Conservation (phyloP, 306 rosid species). For the Albizia julibrissin region DNA sequence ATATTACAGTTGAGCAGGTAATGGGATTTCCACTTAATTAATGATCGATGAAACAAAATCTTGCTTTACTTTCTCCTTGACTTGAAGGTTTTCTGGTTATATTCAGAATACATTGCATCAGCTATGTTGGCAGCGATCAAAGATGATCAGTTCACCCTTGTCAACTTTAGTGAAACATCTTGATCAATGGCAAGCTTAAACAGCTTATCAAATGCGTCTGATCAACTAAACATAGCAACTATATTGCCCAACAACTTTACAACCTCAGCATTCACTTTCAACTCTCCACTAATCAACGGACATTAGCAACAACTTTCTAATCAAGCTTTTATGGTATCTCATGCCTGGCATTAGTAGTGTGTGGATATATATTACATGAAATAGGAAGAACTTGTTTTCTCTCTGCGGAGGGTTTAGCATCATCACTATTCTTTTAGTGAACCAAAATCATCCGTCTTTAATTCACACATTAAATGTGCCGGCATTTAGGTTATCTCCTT, state of each 20-base stretch:
- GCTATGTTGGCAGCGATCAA: slow-evolving; percentile 98
- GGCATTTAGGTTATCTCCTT: not conserved
- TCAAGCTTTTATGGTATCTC: slow-evolving; percentile 91
- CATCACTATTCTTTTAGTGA: not conserved
- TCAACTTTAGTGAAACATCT: slow-evolving; percentile 96
- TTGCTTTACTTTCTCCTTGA: slow-evolving; percentile 58
- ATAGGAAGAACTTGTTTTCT: not conserved
- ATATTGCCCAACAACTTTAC: slow-evolving; percentile 94
- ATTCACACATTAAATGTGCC: not conserved
- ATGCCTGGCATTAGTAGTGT: slow-evolving; percentile 65
- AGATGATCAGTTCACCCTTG: slow-evolving; percentile 95
- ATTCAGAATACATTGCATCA: slow-evolving; percentile 94
- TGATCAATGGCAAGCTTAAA: slow-evolving; percentile 96
- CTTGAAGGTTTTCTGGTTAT: slow-evolving; percentile 91
- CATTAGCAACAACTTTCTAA: slow-evolving; percentile 95
- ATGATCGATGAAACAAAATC: slow-evolving; percentile 32
- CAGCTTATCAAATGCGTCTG: slow-evolving; percentile 92
- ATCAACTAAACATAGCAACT: slow-evolving; percentile 98
- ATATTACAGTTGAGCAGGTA: slow-evolving; percentile 96
- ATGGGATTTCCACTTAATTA: slow-evolving; percentile 34
- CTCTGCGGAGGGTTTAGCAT: not conserved
- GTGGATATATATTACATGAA: slow-evolving; percentile 1
- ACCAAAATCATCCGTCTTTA: slow-evolving; percentile 1
- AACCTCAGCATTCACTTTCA: slow-evolving; percentile 96
- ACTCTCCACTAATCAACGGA: slow-evolving; percentile 96